Conservation (phyloP, 2,329 filamentous ascomycete species). For the Tolypocladium guangdongense region DNA sequence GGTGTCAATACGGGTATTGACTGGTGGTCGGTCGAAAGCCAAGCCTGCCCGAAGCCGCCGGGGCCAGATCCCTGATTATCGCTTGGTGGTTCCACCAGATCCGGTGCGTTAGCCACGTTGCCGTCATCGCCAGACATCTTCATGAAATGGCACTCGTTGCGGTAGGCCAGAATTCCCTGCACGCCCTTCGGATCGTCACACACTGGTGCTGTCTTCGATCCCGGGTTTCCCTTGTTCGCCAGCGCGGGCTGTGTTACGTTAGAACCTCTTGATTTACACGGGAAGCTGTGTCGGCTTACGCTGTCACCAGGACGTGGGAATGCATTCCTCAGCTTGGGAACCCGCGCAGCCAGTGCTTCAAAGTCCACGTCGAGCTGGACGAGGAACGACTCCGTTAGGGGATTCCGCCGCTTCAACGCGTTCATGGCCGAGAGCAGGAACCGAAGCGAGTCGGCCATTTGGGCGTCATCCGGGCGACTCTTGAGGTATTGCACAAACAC, state of each 20-base stretch:
- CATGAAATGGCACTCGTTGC: conserved; percentile 32
- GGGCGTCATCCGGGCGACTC: conserved; percentile 75
- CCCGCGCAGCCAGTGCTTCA: conserved; percentile 56
- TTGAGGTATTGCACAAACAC: conserved; percentile 97
- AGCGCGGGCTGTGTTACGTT: conserved; percentile 17
- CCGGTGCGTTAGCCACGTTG: conserved; percentile 26
- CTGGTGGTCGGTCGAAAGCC: conserved; percentile 28
- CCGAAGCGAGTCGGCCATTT: conserved; percentile 68
- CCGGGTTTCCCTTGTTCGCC: conserved; percentile 8
- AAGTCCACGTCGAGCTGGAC: conserved; percentile 89
- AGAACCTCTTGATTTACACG: conserved; percentile 4
- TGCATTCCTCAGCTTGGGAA: conserved; percentile 43
- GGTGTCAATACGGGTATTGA: conserved; percentile 25
- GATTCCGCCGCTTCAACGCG: conserved; percentile 76
- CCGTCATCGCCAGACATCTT: conserved; percentile 28
- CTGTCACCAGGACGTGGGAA: conserved; percentile 43
- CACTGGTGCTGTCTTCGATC: conserved; percentile 8
- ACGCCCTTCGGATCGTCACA: conserved; percentile 25
- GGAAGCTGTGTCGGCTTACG: conserved; percentile 26
- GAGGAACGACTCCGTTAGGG: conserved; percentile 86
- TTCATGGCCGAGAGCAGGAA: conserved; percentile 89
- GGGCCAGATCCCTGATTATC: conserved; percentile 12
- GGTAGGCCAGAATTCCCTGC: conserved; percentile 33
- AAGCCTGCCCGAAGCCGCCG: conserved; percentile 19
- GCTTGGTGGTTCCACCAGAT: conserved; percentile 26